These are phyloP conservation scores for Penicillium flavigenum DNA, from an alignment of 495 filamentous ascomycete species.

Conservation along the genomic window DNA sequence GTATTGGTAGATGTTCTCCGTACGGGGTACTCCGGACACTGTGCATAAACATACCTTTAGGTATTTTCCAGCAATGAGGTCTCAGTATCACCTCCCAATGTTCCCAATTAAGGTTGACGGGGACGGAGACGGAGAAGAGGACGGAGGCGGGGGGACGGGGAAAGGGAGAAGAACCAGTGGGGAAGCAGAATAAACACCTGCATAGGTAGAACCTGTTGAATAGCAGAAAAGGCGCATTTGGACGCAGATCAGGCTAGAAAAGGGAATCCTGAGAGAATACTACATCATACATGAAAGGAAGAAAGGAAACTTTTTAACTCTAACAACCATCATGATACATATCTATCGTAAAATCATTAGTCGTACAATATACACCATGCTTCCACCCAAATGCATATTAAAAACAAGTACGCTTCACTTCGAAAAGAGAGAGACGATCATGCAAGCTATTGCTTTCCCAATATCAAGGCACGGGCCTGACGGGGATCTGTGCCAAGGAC, in stretches of 20 bases:
- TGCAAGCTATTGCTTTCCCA: constrained; percentile 26
- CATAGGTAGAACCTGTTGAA: too few relatives aligned
- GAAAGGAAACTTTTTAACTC: background rate
- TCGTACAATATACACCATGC: constrained; percentile 36
- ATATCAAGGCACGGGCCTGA: constrained; percentile 45
- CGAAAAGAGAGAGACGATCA: constrained; percentile 7
- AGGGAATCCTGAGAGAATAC: background rate
- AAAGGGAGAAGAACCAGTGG: too few relatives aligned
- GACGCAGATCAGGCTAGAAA: background rate
- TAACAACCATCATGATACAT: constrained; percentile 40
- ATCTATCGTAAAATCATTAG: constrained; percentile 50
- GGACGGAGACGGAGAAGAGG: too few relatives aligned
- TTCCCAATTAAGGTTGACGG: too few relatives aligned
- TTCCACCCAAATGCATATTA: constrained; percentile 14
- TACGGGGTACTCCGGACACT: too few relatives aligned
- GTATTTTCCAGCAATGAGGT: too few relatives aligned
- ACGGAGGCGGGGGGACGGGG: too few relatives aligned
- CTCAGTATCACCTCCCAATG: too few relatives aligned
- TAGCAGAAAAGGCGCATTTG: too few relatives aligned
- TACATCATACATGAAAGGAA: constrained; percentile 3
- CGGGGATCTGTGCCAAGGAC: constrained; percentile 49
- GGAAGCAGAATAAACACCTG: too few relatives aligned
- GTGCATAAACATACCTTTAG: too few relatives aligned
- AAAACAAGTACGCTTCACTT: constrained; percentile 13
- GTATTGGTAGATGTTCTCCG: too few relatives aligned